phyloP scores from a whole-genome alignment of 1,284 basidiomycete species.

The Tetrapyrgos nigripes region DNA sequence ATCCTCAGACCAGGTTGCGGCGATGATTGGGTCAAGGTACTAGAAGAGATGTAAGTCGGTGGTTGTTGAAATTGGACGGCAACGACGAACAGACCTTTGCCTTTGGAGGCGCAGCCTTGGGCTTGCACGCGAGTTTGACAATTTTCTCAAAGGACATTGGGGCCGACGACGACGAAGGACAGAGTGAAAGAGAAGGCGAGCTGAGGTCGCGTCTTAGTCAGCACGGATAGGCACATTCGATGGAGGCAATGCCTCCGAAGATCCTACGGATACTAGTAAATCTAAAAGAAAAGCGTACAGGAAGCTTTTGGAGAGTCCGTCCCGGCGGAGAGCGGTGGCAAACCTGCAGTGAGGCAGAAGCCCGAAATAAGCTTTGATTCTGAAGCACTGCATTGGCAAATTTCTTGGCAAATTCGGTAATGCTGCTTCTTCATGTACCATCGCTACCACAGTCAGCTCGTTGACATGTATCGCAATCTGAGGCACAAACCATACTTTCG shows the following conservation, averaged over 20 bases:
- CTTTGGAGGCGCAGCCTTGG: constrained; percentile 93
- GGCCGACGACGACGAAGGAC: too few species aligned
- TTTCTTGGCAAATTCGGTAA: not conserved
- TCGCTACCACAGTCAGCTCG: not conserved
- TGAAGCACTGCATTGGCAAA: not conserved
- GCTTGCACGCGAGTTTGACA: constrained; percentile 93
- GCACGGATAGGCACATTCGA: too few species aligned
- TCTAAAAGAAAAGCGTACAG: too few species aligned
- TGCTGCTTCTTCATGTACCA: constrained; percentile 9
- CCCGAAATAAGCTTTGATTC: not conserved
- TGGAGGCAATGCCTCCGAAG: too few species aligned
- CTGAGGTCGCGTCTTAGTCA: too few species aligned
- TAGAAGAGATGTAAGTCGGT: constrained; percentile 34
- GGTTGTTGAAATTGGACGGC: not conserved
- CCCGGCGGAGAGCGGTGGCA: too few species aligned
- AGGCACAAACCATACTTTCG: constrained; percentile 31
- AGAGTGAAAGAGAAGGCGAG: too few species aligned
- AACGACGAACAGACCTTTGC: constrained; percentile 68
- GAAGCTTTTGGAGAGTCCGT: too few species aligned
- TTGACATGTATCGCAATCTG: constrained; percentile 16
- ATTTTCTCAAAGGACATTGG: constrained; percentile 86
- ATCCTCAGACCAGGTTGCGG: constrained; percentile 93
- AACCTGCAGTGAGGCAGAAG: too few species aligned
- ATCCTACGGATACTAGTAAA: too few species aligned
- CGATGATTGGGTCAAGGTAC: constrained; percentile 92